Base-by-base conservation (phyloP, 2,329 filamentous ascomycete species). In the Trichophyton equinum region DNA sequence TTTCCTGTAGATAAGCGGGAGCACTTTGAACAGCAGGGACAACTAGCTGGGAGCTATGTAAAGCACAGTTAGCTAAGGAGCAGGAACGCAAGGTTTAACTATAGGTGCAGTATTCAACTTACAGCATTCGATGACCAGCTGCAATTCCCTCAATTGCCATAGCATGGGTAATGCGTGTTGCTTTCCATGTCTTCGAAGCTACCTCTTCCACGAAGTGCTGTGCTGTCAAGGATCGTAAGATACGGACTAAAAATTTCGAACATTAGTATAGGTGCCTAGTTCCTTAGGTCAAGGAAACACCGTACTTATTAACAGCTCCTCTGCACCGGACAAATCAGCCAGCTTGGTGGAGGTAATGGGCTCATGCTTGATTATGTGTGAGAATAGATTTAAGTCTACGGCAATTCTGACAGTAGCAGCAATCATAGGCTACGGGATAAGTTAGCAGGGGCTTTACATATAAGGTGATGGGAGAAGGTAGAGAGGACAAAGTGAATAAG, bases 71-170 rank as follows among this genome's bases (percentile, higher is more conserved):
- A 58, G 33, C 9, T 40, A 57, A 27, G 2, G 15, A n/a, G 4
- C 9, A 8, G 8, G 9, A 30, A 15, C 2, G 25, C 22, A 57
- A n/a, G 2, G 55, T 13, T 1, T 30, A n/a, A 13, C 2, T 53
- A 53, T 30, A 53, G 1, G 25, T 53, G 20, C 33, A 36, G 20
- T 8, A 27, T 27, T 27, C 25, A 33, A 55, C 49, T 18, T 27
- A 55, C 49, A 55, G 25, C 25, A 55, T 33, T 20, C 58, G 58
- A 53, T 60, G 58, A 30, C 58, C 58, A 42, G 58, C 27, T 1
- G 58, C 46, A 42, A 60, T 60, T 60, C 38, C 46, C 20, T 60
- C 58, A 1, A 36, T 60, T 2, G 46, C n/a, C 58, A 60, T 60
- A 13, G 46, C 46, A 2, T 13, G 18, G 15, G 58, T 53, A 46